These are phyloP conservation scores for Croton laevigatus DNA, from an alignment of 441 rosid genomes.

Conservation along the genomic window DNA sequence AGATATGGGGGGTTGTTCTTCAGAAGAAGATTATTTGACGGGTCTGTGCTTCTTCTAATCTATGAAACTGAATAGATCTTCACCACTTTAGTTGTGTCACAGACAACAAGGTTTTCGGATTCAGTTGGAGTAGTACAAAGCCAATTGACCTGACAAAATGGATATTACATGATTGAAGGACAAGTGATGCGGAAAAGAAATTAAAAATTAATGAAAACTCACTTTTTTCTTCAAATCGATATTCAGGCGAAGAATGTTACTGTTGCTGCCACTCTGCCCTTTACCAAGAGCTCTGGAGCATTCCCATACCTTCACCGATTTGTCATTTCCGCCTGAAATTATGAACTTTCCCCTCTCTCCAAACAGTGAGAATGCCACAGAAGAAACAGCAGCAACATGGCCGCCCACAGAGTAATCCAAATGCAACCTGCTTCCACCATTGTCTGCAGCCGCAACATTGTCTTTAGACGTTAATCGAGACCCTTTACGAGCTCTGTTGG, in stretches of 20 bases:
- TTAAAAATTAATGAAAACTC: constrained; percentile 4
- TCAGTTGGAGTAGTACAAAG: constrained; percentile 69
- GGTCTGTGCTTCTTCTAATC: constrained; percentile 10
- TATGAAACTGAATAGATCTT: constrained; percentile 62
- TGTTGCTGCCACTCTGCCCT: constrained; percentile 29
- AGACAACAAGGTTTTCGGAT: constrained; percentile 78
- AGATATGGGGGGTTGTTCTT: constrained; percentile 6
- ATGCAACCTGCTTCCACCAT: constrained; percentile 45
- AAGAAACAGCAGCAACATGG: constrained; percentile 77
- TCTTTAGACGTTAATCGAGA: constrained; percentile 46
- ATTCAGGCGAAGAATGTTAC: constrained; percentile 45
- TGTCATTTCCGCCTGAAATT: constrained; percentile 86
- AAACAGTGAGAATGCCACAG: constrained; percentile 71
- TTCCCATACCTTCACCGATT: constrained; percentile 78
- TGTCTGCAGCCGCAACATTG: constrained; percentile 13
- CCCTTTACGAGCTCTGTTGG: constrained; percentile 49
- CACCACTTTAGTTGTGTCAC: constrained; percentile 86
- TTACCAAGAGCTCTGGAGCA: constrained; percentile 43
- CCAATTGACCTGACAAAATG: constrained; percentile 78
- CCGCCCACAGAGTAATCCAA: constrained; percentile 81
- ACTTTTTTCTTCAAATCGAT: constrained; percentile 69
- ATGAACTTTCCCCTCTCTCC: constrained; percentile 70
- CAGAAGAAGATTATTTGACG: background rate
- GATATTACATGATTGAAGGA: background rate
- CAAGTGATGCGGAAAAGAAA: background rate